Conservation (phyloP, 2,329 filamentous ascomycete genomes). For the Didymellaceae sp. region DNA sequence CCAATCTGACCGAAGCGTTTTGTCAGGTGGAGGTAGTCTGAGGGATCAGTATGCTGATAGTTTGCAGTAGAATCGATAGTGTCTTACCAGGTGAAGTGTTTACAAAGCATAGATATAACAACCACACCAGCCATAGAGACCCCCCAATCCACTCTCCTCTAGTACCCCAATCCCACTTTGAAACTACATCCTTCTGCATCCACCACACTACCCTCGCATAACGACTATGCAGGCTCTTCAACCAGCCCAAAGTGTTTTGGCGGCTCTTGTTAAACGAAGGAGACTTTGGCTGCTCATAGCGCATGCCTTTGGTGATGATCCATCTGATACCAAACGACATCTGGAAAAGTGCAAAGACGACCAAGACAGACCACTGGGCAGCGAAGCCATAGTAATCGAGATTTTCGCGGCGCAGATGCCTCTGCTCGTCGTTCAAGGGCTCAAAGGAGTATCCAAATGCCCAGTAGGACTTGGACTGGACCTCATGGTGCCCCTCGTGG, state of each 20-base stretch:
- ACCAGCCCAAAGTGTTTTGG: constrained; percentile 32
- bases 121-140: constrained; percentile 59
- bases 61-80: not conserved
- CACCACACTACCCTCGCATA: constrained; percentile 50
- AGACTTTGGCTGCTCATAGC: constrained; percentile 49
- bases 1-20: constrained; percentile 67
- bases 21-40: constrained; percentile 69
- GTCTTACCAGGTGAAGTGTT: constrained; percentile 51
- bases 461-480: constrained; percentile 35
- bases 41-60: not conserved
- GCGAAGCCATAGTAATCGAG: constrained; percentile 63
- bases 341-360: constrained; percentile 54
- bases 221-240: constrained; percentile 28
- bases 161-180: constrained; percentile 58
- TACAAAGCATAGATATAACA: constrained; percentile 58
- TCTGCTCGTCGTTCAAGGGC: constrained; percentile 57
- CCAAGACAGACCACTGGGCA: constrained; percentile 61
- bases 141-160: constrained; percentile 59
- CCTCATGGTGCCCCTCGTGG: constrained; percentile 34
- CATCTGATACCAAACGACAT: constrained; percentile 47
- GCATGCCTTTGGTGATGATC: constrained; percentile 34
- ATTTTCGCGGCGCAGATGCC: constrained; percentile 57
- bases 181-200: constrained; percentile 53
- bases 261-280: constrained; percentile 49
- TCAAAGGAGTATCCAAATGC: constrained; percentile 60